Conservation (phyloP, 2,329 filamentous ascomycete genomes). For the Metarhizium robertsii region DNA sequence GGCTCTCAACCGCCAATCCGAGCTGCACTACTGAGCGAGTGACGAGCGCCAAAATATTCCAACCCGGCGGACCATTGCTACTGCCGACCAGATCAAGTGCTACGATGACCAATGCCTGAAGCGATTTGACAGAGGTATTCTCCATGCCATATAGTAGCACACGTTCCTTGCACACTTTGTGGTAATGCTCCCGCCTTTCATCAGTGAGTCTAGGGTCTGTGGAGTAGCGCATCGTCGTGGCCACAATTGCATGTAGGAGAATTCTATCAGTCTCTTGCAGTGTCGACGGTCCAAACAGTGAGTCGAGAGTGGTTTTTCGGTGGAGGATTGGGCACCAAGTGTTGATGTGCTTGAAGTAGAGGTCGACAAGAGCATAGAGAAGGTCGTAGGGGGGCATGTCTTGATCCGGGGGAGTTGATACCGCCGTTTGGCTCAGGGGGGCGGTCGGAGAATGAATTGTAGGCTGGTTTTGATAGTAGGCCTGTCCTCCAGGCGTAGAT, state of each 20-base stretch:
- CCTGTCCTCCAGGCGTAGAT: constrained; percentile 33
- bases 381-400: constrained; percentile 68
- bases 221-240: constrained; percentile 78
- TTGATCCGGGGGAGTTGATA: constrained; percentile 35
- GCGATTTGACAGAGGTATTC: constrained; percentile 77
- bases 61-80: constrained; percentile 83
- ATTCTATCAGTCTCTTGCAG: constrained; percentile 76
- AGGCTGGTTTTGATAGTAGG: constrained; percentile 30
- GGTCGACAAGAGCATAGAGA: constrained; percentile 61
- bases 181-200: constrained; percentile 64
- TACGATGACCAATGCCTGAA: constrained; percentile 81
- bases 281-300: constrained; percentile 67
- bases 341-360: constrained; percentile 74
- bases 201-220: constrained; percentile 66
- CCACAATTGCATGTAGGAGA: constrained; percentile 79
- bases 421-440: constrained; percentile 30
- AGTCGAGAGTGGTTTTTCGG: constrained; percentile 69
- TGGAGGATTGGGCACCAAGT: constrained; percentile 89
- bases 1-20: constrained; percentile 74
- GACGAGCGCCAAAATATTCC: constrained; percentile 85
- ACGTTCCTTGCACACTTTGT: constrained; percentile 73
- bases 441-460: not conserved
- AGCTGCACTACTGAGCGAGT: constrained; percentile 83
- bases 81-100: constrained; percentile 77
- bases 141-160: constrained; percentile 83